phyloP scores from a whole-genome alignment of 192 early-diverging fungal species.

The Backusella macrospora region DNA sequence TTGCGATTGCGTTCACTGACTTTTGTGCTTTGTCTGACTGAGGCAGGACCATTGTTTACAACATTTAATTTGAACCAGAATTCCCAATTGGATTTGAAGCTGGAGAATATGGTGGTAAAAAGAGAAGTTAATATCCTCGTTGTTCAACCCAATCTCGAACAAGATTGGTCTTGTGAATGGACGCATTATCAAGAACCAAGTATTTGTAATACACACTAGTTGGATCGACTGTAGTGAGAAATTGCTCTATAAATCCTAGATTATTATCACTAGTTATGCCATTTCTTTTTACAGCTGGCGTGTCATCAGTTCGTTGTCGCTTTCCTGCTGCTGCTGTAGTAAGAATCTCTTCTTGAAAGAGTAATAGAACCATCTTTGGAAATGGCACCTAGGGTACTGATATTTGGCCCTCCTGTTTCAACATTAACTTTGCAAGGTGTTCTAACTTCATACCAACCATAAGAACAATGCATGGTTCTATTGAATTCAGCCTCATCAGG shows the following conservation, averaged over 20 bases:
- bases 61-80: too few relatives aligned
- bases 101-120: too few relatives aligned
- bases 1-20: too few relatives aligned
- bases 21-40: too few relatives aligned
- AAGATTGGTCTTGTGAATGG: too few relatives aligned
- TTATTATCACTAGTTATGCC: neutral
- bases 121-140: too few relatives aligned
- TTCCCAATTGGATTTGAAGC: too few relatives aligned
- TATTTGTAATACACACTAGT: neutral
- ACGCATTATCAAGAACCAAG: too few relatives aligned
- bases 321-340: neutral
- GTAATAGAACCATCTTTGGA: constrained; percentile 16
- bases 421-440: constrained; percentile 12
- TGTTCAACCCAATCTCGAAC: too few relatives aligned
- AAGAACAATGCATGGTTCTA: constrained; percentile 1
- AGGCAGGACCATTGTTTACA: too few relatives aligned
- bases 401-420: constrained; percentile 11
- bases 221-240: constrained; percentile 6
- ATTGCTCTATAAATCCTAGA: neutral
- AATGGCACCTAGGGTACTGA: too few relatives aligned
- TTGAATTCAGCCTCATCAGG: constrained; percentile 22
- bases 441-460: constrained; percentile 8
- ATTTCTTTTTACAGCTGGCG: neutral
- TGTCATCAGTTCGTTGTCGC: neutral
- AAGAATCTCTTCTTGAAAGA: neutral